These are phyloP conservation scores for Entophlyctis helioformis DNA, from an alignment of 192 early-diverging fungal species.

Conservation along the genomic window DNA sequence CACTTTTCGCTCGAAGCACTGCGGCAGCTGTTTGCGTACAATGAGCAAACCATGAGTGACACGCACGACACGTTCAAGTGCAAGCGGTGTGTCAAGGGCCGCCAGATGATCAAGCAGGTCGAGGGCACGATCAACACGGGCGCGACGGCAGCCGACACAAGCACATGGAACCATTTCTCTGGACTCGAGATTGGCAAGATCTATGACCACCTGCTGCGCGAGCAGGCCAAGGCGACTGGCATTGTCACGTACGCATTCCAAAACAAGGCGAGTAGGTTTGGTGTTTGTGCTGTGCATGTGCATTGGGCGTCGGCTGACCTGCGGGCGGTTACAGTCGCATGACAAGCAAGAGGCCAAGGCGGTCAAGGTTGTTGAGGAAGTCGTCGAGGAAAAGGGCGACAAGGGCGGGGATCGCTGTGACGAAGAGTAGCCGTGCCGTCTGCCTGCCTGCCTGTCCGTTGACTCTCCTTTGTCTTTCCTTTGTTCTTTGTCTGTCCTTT, in stretches of 20 bases:
- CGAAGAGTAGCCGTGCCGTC: no score
- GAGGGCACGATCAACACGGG: constrained; percentile 31
- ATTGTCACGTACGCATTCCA: constrained; percentile 37
- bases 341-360: constrained; percentile 13
- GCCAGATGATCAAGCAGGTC: constrained; percentile 56
- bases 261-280: constrained; percentile 18
- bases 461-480: no score
- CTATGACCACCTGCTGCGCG: constrained; percentile 23
- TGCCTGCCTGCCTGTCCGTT: no score
- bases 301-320: not conserved
- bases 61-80: constrained; percentile 98
- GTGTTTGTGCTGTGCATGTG: not conserved
- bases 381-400: no score
- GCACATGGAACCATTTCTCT: constrained; percentile 40
- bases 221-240: constrained; percentile 16
- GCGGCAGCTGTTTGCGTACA: constrained; percentile 79
- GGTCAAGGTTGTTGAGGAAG: no score
- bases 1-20: constrained; percentile 89
- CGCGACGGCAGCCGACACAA: constrained; percentile 33
- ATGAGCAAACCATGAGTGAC: constrained; percentile 60
- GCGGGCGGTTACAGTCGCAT: constrained; percentile 1
- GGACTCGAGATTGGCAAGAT: constrained; percentile 25
- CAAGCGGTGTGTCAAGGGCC: constrained; percentile 71
- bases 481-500: no score
- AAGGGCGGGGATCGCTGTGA: no score